These are phyloP conservation scores for Pseudopediastrum boryanum DNA, from an alignment of 139 green algal genomes.

Conservation along the genomic window DNA sequence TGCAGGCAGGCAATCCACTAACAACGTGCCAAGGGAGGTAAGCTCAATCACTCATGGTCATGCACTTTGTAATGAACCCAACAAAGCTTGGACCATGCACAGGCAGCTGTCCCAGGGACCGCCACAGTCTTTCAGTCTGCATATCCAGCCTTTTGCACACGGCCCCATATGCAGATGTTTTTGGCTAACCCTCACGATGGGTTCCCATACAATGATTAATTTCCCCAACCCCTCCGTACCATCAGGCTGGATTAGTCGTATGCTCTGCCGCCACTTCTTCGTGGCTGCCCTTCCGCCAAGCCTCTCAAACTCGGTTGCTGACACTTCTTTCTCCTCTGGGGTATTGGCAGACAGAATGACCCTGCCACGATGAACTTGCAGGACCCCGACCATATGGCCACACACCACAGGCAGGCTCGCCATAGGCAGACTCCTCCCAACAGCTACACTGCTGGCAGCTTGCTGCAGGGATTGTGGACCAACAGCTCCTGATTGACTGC, in stretches of 20 bases:
- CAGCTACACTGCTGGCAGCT: too few relatives aligned
- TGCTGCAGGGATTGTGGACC: too few relatives aligned
- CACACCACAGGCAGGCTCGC: background rate
- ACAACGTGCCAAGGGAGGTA: background rate
- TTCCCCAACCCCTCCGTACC: slow-evolving; percentile 7
- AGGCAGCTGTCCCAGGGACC: background rate
- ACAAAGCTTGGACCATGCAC: background rate
- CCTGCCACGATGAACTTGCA: slow-evolving; percentile 14
- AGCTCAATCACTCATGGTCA: background rate
- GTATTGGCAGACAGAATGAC: slow-evolving; percentile 17
- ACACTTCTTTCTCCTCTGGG: slow-evolving; percentile 20
- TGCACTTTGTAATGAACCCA: background rate
- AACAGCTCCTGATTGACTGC: too few relatives aligned
- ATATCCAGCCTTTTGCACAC: background rate
- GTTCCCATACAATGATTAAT: background rate
- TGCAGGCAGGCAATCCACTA: background rate
- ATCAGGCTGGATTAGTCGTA: slow-evolving; percentile 17
- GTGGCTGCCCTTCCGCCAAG: slow-evolving; percentile 25
- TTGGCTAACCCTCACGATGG: too few relatives aligned
- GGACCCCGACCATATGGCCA: slow-evolving; percentile 19
- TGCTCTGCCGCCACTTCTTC: slow-evolving; percentile 53
- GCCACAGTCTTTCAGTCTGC: background rate
- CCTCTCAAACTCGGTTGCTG: slow-evolving; percentile 53
- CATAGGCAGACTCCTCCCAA: too few relatives aligned
- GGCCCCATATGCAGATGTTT: background rate